These are phyloP conservation scores for Metschnikowia baotianmanensis DNA, from an alignment of 805 yeast species.

Conservation along the genomic window DNA sequence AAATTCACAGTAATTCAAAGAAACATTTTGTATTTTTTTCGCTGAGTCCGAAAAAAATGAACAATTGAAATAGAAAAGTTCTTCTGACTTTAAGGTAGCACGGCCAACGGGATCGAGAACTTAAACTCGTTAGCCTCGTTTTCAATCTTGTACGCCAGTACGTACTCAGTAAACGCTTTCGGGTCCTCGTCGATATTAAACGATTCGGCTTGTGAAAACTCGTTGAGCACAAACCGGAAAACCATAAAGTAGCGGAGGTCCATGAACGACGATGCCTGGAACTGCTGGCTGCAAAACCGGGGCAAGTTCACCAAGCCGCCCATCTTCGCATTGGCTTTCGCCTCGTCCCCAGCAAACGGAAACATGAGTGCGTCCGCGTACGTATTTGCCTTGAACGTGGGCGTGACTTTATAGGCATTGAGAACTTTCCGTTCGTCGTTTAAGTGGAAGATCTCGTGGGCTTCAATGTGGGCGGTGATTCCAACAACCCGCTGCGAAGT, in stretches of 20 bases:
- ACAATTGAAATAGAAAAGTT: not conserved
- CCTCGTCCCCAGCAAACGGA: constrained; percentile 4
- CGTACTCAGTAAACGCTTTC: constrained; percentile 14
- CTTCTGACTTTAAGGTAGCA: constrained; percentile 17
- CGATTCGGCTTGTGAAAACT: constrained; percentile 19
- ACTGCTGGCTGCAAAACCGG: constrained; percentile 30
- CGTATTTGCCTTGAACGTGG: constrained; percentile 31
- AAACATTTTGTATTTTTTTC: no score
- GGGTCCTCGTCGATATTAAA: constrained; percentile 10
- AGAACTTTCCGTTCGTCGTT: constrained; percentile 13
- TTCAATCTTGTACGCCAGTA: constrained; percentile 15
- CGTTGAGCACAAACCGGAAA: constrained; percentile 35
- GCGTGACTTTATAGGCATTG: constrained; percentile 36
- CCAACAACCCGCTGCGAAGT: constrained; percentile 31
- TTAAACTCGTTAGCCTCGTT: constrained; percentile 17
- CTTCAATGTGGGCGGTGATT: constrained; percentile 34
- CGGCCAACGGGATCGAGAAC: constrained; percentile 16
- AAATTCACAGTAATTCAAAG: no score
- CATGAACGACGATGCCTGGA: constrained; percentile 36
- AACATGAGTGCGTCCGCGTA: constrained; percentile 30
- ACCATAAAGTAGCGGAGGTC: constrained; percentile 36
- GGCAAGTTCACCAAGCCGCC: constrained; percentile 27
- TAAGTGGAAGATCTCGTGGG: constrained; percentile 36
- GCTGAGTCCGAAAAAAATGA: not conserved
- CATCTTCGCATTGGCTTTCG: constrained; percentile 15